Conservation (phyloP, 371 early-diverging fungal species). For the Circinella umbellata region DNA sequence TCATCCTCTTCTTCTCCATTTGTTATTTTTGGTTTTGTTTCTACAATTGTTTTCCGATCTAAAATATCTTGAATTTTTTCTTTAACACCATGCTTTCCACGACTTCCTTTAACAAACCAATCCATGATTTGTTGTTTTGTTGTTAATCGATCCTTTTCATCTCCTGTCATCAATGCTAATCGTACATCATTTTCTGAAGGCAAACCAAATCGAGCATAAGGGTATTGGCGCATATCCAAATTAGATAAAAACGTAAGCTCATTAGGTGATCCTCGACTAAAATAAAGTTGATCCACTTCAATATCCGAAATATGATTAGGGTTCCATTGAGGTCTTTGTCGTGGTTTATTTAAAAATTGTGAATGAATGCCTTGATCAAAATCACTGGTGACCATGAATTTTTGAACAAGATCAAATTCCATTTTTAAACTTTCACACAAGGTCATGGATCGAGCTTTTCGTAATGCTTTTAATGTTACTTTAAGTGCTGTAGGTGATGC, state of each 20-base stretch:
- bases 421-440: constrained; percentile 82
- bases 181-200: constrained; percentile 83
- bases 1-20: too few relatives aligned
- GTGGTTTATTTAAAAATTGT: constrained; percentile 22
- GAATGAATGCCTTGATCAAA: constrained; percentile 51
- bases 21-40: too few relatives aligned
- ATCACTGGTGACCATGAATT: constrained; percentile 61
- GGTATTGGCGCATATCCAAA: constrained; percentile 61
- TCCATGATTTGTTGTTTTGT: constrained; percentile 69
- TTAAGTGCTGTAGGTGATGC: constrained; percentile 89
- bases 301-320: constrained; percentile 31
- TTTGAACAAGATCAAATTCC: constrained; percentile 84
- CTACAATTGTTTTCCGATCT: constrained; percentile 53
- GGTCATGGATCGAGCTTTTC: constrained; percentile 66
- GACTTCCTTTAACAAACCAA: constrained; percentile 65
- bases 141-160: constrained; percentile 38
- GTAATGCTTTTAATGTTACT: constrained; percentile 80
- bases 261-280: constrained; percentile 44
- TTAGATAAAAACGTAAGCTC: constrained; percentile 37
- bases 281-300: constrained; percentile 67
- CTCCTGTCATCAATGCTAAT: constrained; percentile 59
- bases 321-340: constrained; percentile 22
- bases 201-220: constrained; percentile 73
- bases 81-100: constrained; percentile 62
- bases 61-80: constrained; percentile 70